These are phyloP conservation scores for Plasmodium adleri DNA, from an alignment of 169 alveolate species.

Conservation along the genomic window DNA sequence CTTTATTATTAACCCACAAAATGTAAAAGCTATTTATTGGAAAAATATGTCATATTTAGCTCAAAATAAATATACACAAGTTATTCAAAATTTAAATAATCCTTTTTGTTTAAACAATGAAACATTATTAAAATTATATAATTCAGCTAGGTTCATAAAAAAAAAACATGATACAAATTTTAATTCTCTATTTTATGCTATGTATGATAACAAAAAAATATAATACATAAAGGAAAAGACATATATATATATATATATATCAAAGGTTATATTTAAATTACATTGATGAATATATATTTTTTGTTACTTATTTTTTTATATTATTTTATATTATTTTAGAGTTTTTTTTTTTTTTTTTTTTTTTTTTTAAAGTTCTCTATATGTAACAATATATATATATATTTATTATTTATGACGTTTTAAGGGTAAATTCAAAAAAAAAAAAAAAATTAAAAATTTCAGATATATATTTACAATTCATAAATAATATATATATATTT, in stretches of 20 bases:
- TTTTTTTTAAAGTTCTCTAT: too few species aligned
- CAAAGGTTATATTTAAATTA: slow-evolving; percentile 10
- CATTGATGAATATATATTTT: too few species aligned
- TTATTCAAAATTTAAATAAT: slow-evolving; percentile 69
- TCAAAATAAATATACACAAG: slow-evolving; percentile 63
- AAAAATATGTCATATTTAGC: slow-evolving; percentile 63
- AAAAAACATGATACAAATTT: slow-evolving; percentile 61
- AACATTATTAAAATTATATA: slow-evolving; percentile 47
- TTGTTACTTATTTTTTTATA: too few species aligned
- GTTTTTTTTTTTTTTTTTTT: too few species aligned
- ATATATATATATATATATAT: slow-evolving; percentile 12
- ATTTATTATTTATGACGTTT: too few species aligned
- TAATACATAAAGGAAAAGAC: neutral
- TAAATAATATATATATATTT: neutral
- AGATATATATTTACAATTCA: too few species aligned
- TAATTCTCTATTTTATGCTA: slow-evolving; percentile 72
- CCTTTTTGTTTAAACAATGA: slow-evolving; percentile 54
- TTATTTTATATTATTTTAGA: too few species aligned
- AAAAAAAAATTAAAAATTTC: too few species aligned
- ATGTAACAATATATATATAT: too few species aligned
- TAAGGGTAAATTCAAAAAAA: too few species aligned
- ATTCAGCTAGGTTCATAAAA: slow-evolving; percentile 59
- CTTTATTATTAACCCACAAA: slow-evolving; percentile 44
- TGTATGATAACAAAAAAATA: slow-evolving; percentile 49
- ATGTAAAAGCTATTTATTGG: slow-evolving; percentile 73